A percentile compares a stretch with the other conserved stretches of the same genome.
phyloP scores from a whole-genome alignment of 352 stramenopile species.

The Phytophthora syringae region DNA sequence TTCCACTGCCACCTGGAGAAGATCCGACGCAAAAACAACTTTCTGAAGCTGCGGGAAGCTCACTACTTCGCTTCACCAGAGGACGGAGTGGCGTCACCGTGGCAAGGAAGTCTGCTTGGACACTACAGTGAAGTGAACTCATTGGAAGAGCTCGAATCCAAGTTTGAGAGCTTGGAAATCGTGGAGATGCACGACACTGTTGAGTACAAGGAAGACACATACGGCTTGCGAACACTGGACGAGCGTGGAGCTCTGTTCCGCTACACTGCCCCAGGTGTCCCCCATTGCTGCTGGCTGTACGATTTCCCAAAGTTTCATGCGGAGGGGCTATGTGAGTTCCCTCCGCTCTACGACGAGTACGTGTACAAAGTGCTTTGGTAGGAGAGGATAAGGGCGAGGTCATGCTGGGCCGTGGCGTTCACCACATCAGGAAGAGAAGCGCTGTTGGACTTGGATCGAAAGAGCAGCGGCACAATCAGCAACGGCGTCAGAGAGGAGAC shows the following conservation, averaged over 20 bases:
- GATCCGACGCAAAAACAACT: constrained; percentile 38
- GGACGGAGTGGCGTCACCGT: constrained; percentile 45
- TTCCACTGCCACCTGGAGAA: constrained; percentile 30
- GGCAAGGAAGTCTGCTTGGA: constrained; percentile 42
- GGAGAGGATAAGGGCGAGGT: too few relatives aligned
- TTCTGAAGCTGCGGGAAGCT: constrained; percentile 38
- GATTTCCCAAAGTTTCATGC: constrained; percentile 19
- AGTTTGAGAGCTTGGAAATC: constrained; percentile 35
- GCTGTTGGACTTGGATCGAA: too few relatives aligned
- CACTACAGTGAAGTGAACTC: constrained; percentile 44
- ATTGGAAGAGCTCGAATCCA: constrained; percentile 32
- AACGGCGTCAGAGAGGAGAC: too few relatives aligned
- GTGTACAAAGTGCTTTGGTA: constrained; percentile 30
- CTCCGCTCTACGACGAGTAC: constrained; percentile 23
- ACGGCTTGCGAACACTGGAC: constrained; percentile 41
- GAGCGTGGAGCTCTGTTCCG: constrained; percentile 26
- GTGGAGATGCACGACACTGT: constrained; percentile 38
- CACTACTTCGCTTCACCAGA: constrained; percentile 56
- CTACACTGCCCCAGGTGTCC: constrained; percentile 2
- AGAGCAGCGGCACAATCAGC: too few relatives aligned
- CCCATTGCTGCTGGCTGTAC: constrained; percentile 24
- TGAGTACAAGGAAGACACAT: constrained; percentile 38
- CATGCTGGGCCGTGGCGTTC: too few relatives aligned
- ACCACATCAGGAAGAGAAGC: too few relatives aligned
- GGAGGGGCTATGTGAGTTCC: constrained; percentile 15